Percentiles rank a stretch among this genome's conserved stretches.
Evolutionary conservation across 1,284 basidiomycete species (phyloP).

Genomic region (Porodaedalea pini): DNA sequence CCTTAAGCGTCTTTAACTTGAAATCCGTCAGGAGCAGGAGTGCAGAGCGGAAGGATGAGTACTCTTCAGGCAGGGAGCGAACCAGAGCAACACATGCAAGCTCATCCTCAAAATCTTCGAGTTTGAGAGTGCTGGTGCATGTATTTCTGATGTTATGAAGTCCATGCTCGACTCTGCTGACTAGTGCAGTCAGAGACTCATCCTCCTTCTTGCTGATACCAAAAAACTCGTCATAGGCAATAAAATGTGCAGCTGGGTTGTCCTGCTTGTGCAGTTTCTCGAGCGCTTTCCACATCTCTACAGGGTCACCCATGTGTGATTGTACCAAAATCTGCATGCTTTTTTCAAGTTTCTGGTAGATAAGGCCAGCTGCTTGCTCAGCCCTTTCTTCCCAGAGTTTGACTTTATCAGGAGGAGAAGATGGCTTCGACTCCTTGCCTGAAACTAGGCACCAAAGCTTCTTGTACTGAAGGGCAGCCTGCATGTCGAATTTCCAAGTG

Average conservation of each 20-base stretch:
- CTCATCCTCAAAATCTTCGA: conserved; percentile 3
- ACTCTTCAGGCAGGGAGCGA: neutral
- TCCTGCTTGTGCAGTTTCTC: neutral
- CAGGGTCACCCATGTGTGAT: neutral
- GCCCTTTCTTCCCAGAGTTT: neutral
- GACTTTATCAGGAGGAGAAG: neutral
- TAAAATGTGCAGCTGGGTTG: neutral
- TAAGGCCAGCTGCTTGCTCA: neutral
- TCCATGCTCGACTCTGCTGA: neutral
- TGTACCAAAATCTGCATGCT: neutral
- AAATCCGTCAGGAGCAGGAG: conserved; percentile 1
- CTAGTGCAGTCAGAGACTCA: neutral
- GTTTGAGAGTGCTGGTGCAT: neutral
- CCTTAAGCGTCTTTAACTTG: neutral
- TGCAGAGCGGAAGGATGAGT: neutral
- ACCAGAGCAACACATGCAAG: neutral
- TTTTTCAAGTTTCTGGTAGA: neutral
- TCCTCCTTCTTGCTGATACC: neutral
- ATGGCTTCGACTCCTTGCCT: neutral
- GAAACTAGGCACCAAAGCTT: neutral
- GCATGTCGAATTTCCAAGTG: neutral
- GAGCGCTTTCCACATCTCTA: neutral
- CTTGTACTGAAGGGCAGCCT: neutral
- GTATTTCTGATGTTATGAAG: neutral
- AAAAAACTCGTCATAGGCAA: neutral